Evolutionary conservation across 108 stramenopile species (phyloP), one percentile per base, ranked within the genome.

Genomic region (Tribonema minus): DNA sequence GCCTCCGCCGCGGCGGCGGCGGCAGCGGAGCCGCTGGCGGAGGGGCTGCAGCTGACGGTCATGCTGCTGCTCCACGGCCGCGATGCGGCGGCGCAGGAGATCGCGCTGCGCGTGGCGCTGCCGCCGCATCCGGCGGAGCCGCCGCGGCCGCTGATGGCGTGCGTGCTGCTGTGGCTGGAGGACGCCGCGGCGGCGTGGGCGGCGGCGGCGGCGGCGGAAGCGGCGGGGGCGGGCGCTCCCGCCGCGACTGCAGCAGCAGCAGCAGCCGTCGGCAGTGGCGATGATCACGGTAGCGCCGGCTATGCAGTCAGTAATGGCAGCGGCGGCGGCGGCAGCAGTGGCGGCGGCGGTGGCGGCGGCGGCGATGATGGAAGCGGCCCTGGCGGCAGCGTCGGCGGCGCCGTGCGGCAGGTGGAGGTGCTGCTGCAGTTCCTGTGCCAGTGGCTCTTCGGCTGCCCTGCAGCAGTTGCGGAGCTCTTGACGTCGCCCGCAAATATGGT

Each of bases 81-180:
- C 6, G 70, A 58, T 3, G 58, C 31, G 9, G 58, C 41, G 2
- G 12, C 71, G 23, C 61, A 62, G 28, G 71, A 72, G 61, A 37
- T 72, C 36, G 60, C 71, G 2, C 71, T 72, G 33, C 30, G 71
- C 20, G 71, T 72, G 3, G 60, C 71, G 3, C 27, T 72, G 37
- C 12, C 61, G 0, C 20, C 68, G 6, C 23, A 5, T 5, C 60
- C 61, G 3, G 61, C 4, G 23, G 34, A 37, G 4, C 71, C 61
- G 37, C 71, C 38, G 0, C 38, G 37, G 29, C 61, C 61, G 60
- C 71, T 72, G 60, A 59, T 72, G 37, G 37, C 61, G 37, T 40
- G 32, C 61, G 30, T 72, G 26, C 71, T 72, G 20, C 37, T 35
- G 27, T 72, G 71, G 71, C 71, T 72, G 9, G 71, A 72, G 71